These are phyloP conservation scores for Drosera spatulata DNA, from an alignment of 179 eudicot genomes.

Conservation along the genomic window DNA sequence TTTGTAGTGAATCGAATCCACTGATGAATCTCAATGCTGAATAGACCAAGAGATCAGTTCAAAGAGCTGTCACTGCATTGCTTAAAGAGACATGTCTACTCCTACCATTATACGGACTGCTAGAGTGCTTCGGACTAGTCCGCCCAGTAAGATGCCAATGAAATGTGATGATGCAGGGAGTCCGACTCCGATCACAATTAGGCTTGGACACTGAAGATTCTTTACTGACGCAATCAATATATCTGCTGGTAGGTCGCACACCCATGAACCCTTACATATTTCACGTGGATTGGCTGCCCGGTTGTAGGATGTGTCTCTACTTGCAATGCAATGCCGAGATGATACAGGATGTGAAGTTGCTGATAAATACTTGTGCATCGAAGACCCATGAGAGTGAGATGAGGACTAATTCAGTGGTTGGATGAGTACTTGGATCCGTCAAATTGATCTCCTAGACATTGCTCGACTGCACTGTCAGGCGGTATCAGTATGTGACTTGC, in stretches of 20 bases:
- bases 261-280: slow-evolving; percentile 26
- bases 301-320: slow-evolving; percentile 5
- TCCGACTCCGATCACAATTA: slow-evolving; percentile 36
- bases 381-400: too few species aligned
- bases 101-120: slow-evolving; percentile 59
- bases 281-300: slow-evolving; percentile 17
- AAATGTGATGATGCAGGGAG: slow-evolving; percentile 65
- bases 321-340: too few species aligned
- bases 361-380: too few species aligned
- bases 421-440: too few species aligned
- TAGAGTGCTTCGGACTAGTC: slow-evolving; percentile 36
- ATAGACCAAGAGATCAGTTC: slow-evolving; percentile 43
- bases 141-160: slow-evolving; percentile 52
- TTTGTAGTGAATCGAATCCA: too few species aligned
- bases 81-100: slow-evolving; percentile 53
- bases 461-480: too few species aligned
- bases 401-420: too few species aligned
- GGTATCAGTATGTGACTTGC: too few species aligned
- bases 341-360: too few species aligned
- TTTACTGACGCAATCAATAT: slow-evolving; percentile 49
- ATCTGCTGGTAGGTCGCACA: slow-evolving; percentile 28
- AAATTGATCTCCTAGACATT: too few species aligned
- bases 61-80: slow-evolving; percentile 30
- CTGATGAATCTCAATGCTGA: slow-evolving; percentile 32
- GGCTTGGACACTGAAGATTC: slow-evolving; percentile 34